Evolutionary conservation across 441 rosid species (phyloP), one percentile per base, ranked within the genome.

Genomic region (Isatis lusitanica): DNA sequence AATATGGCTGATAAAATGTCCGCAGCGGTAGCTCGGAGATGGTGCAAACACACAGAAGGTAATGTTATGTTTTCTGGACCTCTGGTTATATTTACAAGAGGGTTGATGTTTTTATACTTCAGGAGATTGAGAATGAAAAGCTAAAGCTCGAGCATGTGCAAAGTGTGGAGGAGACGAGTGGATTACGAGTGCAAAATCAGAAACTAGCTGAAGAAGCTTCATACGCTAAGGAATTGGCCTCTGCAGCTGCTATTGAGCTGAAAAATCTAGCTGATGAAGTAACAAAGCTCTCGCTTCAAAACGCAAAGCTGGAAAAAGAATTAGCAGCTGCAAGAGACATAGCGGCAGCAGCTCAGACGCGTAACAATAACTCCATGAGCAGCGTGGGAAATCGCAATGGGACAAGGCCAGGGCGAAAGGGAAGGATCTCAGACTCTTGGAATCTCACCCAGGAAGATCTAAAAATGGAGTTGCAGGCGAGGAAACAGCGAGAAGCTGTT

Each of bases 211-310:
- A 93, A 85, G 99, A 96, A 84, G 96, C 98, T 83, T 87, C 92
- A 66, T 96, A 96, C 64, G 97, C 98, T 0, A 93, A 93, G 82
- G 98, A 96, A 83, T 78, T 96, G 78, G 99, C 99, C 2, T 91
- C 99, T 66, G 98, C 97, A 69, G 99, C 99, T 42, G 99, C 99
- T n/a, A 92, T 96, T 77, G 99, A 96, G 86, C 85, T 96, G 63
- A 96, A 96, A 78, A 96, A 93, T 75, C 85, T 96, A 79, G 98
- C 99, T 51, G 85, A 87, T 65, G 98, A 93, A 85, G 97, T 96
- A 63, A 96, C 98, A 63, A 93, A 86, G 76, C 87, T 93, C 48
- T 91, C 99, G 4, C 75, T 89, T 74, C 97, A 90, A 77, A 93
- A 90, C 55, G 86, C 90, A 48, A 96, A 91, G 77, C 80, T 91